These are phyloP conservation scores for Clonostachys byssicola DNA, from an alignment of 2,329 filamentous ascomycete species.

Conservation along the genomic window DNA sequence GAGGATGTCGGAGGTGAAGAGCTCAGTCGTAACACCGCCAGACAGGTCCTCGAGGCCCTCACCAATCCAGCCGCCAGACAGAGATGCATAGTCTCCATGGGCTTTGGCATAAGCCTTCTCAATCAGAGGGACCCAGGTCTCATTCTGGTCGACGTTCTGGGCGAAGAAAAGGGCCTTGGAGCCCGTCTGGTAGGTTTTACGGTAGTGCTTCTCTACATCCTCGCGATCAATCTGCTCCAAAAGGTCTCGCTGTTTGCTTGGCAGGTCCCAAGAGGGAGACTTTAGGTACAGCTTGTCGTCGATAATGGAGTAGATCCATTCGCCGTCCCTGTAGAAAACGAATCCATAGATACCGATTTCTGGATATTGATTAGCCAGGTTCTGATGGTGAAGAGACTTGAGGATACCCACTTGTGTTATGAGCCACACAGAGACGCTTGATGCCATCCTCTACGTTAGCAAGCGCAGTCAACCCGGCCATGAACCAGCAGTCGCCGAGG, in stretches of 20 bases:
- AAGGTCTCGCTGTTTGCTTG: conserved; percentile 68
- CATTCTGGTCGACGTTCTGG: conserved; percentile 69
- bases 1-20: conserved; percentile 67
- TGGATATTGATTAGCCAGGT: conserved; percentile 8
- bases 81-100: conserved; percentile 71
- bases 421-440: conserved; percentile 69
- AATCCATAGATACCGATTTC: conserved; percentile 82
- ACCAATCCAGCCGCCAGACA: conserved; percentile 67
- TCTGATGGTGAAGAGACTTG: background rate
- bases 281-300: conserved; percentile 88
- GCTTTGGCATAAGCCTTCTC: conserved; percentile 85
- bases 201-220: conserved; percentile 68
- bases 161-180: conserved; percentile 77
- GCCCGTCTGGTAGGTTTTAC: conserved; percentile 67
- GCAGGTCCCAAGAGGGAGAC: conserved; percentile 78
- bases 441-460: conserved; percentile 70
- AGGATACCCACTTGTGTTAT: conserved; percentile 50
- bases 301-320: conserved; percentile 89
- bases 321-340: conserved; percentile 82
- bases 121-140: conserved; percentile 77
- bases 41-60: conserved; percentile 56
- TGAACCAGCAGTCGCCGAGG: conserved; percentile 80
- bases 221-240: conserved; percentile 73
- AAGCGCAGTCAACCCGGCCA: conserved; percentile 73
- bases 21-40: conserved; percentile 66